phyloP scores from a whole-genome alignment of 345 rosid species.

The Populus euphratica region DNA sequence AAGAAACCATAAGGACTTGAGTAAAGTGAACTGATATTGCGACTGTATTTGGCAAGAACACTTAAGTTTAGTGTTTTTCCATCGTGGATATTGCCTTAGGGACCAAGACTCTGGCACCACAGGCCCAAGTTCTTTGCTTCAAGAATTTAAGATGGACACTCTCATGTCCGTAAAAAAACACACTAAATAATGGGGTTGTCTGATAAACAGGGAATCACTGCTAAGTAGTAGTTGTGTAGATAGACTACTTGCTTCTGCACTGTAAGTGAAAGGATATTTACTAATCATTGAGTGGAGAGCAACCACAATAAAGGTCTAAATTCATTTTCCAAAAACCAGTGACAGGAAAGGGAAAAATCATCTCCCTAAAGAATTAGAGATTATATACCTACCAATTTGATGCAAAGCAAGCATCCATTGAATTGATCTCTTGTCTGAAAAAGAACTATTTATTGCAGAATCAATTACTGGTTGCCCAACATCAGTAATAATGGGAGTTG shows the following conservation, averaged over 20 bases:
- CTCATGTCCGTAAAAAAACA: background rate
- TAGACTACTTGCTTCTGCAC: background rate
- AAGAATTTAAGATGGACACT: background rate
- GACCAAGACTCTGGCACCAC: conserved; percentile 1
- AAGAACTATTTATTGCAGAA: conserved; percentile 31
- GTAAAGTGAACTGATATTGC: background rate
- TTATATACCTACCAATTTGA: conserved; percentile 69
- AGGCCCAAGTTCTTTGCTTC: background rate
- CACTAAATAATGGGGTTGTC: background rate
- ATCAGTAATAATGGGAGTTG: conserved; percentile 58
- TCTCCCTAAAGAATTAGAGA: background rate
- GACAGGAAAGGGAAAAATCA: background rate
- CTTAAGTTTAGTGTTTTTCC: background rate
- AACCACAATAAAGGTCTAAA: background rate
- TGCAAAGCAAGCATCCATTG: conserved; percentile 81
- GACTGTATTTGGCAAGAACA: background rate
- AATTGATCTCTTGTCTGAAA: conserved; percentile 59
- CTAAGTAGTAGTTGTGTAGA: background rate
- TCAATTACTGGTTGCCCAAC: conserved; percentile 56
- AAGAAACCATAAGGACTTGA: background rate
- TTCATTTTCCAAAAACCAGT: background rate
- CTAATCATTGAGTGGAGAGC: background rate
- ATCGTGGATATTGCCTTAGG: background rate
- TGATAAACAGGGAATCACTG: background rate
- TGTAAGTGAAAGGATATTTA: background rate